phyloP scores from a whole-genome alignment of 306 rosid species.

The Lathyrus aphaca region DNA sequence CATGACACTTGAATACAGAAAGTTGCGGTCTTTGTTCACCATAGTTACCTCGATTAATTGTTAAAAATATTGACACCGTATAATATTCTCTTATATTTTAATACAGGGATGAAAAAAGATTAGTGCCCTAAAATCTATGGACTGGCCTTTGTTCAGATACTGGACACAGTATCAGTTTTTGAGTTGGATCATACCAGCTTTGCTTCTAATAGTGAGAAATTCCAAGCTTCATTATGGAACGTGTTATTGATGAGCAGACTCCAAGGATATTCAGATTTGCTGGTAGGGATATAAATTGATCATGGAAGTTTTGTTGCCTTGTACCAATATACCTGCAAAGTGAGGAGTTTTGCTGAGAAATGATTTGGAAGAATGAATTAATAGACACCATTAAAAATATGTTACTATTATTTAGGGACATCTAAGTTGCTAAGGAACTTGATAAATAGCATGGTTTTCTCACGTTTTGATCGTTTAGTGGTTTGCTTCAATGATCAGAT shows the following conservation, averaged over 20 bases:
- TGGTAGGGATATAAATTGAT: conserved; percentile 47
- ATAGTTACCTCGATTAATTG: background rate
- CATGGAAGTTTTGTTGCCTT: conserved; percentile 46
- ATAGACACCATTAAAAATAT: conserved; percentile 35
- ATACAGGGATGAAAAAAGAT: conserved; percentile 52
- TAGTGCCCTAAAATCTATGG: conserved; percentile 45
- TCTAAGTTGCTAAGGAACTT: conserved; percentile 39
- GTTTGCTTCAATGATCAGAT: conserved; percentile 41
- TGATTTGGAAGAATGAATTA: conserved; percentile 48
- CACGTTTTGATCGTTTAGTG: conserved; percentile 33
- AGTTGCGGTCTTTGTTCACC: conserved; percentile 20
- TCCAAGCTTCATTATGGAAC: conserved; percentile 44
- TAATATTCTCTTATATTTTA: conserved; percentile 27
- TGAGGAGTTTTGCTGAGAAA: conserved; percentile 46
- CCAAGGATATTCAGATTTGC: conserved; percentile 48
- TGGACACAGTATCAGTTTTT: conserved; percentile 51
- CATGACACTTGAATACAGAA: conserved; percentile 14
- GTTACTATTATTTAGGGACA: conserved; percentile 48
- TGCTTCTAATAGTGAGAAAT: conserved; percentile 38
- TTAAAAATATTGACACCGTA: background rate
- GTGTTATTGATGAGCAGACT: conserved; percentile 43
- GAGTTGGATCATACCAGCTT: conserved; percentile 47
- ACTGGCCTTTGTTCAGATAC: conserved; percentile 50
- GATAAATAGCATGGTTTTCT: conserved; percentile 38
- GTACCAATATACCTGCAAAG: conserved; percentile 45